phyloP scores from a whole-genome alignment of 2,329 filamentous ascomycete species.

The Beauveria medogensis region DNA sequence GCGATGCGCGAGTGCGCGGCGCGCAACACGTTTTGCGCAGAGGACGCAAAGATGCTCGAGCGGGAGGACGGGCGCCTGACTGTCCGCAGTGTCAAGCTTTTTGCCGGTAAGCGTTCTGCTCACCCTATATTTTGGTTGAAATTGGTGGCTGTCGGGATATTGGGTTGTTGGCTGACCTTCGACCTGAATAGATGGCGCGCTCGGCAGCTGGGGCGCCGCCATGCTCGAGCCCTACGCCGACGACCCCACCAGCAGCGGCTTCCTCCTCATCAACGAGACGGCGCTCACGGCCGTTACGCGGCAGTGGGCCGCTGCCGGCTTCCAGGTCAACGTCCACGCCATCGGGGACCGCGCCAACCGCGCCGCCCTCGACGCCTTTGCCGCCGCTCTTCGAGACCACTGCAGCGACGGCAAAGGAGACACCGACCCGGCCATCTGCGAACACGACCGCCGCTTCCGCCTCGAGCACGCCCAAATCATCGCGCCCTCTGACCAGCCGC shows the following conservation, averaged over 20 bases:
- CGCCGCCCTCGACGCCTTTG: conserved; percentile 54
- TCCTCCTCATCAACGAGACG: conserved; percentile 57
- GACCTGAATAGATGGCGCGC: conserved; percentile 48
- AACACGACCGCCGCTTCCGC: conserved; percentile 50
- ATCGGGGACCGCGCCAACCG: conserved; percentile 64
- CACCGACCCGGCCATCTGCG: conserved; percentile 37
- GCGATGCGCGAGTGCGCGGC: conserved; percentile 60
- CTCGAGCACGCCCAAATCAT: conserved; percentile 68
- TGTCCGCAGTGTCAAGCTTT: conserved; percentile 60
- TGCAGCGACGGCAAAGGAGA: conserved; percentile 32
- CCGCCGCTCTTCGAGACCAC: conserved; percentile 43
- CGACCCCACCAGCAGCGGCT: conserved; percentile 51
- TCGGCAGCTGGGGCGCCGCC: conserved; percentile 64
- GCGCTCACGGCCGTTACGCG: conserved; percentile 44
- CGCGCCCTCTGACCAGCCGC: conserved; percentile 53
- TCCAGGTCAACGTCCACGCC: conserved; percentile 64
- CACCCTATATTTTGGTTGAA: background rate
- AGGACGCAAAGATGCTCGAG: conserved; percentile 36
- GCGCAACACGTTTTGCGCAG: conserved; percentile 56
- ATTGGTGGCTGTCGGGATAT: too few species aligned
- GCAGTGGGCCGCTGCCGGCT: conserved; percentile 52
- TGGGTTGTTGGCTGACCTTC: too few species aligned
- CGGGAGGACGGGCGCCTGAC: conserved; percentile 42
- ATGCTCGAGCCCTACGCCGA: conserved; percentile 64
- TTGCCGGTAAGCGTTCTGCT: conserved; percentile 42